Base-by-base conservation (phyloP, 1,284 basidiomycete genomes). In the Tetrapyrgos nigripes region DNA sequence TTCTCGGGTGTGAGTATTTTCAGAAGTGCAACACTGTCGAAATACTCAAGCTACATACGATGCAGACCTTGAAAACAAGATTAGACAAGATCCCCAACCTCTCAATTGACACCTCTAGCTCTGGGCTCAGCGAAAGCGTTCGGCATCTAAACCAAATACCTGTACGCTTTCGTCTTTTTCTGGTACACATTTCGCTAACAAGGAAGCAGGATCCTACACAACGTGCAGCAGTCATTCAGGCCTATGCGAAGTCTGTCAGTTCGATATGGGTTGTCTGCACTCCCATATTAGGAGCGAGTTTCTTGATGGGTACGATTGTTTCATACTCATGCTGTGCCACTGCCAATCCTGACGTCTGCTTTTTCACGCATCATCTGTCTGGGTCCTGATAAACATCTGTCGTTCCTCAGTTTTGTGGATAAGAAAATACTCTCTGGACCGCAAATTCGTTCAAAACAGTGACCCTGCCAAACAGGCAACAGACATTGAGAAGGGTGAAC, bases 241-340 rank as follows among this genome's bases (percentile, higher is more conserved):
- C 89, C 0, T 94, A 89, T 73, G 81, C 90, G 3, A 73, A 83
- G 50, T 83, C 91, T 0, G 85, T 94, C 40, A 79, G 79, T 61
- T 83, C 78, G 44, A 87, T 94, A 55, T 95, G 93, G 92, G 70
- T 92, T 57, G 83, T 89, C 26, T 80, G 79, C 67, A 85, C 85
- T 4, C 88, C 89, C 0, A 68, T 91, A 14, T 44, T 82, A 17
- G 88, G 84, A n/a, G 76, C 78, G 28, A 80, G 81, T 21, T 77
- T 91, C 62, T 61, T 92, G 27, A 75, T 90, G 72, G 77, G 86
- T 87, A 61, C 65, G 82, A n/a, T n/a, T 53, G 17, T 51, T 13
- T 23, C 14, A 9, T 31, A 24, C 73, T 17, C 48, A n/a, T 50
- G 33, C 52, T 37, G 46, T 26, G 50, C n/a, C n/a, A n/a, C n/a